phyloP scores from a whole-genome alignment of 23 red algal species.

The Pyropia yezoensis region DNA sequence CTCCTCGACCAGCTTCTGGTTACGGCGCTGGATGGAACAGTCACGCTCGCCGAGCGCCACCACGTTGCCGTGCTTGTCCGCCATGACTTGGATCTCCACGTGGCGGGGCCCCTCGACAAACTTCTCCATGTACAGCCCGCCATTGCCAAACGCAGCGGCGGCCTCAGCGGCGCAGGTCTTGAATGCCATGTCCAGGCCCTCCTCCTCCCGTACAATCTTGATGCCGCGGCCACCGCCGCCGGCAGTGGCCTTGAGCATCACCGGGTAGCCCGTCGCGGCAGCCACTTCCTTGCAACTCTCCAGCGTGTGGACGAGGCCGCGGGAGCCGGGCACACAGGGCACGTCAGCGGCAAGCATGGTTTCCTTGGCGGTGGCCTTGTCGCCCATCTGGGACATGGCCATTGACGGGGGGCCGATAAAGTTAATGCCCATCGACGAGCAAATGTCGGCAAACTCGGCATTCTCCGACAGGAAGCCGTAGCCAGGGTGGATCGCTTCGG shows the following conservation, averaged over 20 bases:
- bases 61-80: conserved; percentile 67
- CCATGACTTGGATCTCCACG: conserved; percentile 94
- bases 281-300: conserved; percentile 24
- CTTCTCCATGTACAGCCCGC: conserved; percentile 75
- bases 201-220: conserved; percentile 51
- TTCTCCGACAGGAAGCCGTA: conserved; percentile 98
- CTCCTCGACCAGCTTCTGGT: conserved; percentile 98
- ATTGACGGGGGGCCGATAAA: conserved; percentile 76
- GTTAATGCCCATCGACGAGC: conserved; percentile 37
- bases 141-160: conserved; percentile 63
- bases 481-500: conserved; percentile 84
- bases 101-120: conserved; percentile 75
- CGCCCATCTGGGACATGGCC: conserved; percentile 82
- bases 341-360: conserved; percentile 77
- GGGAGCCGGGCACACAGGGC: conserved; percentile 69
- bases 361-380: conserved; percentile 74
- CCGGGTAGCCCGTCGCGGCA: conserved; percentile 61
- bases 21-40: conserved; percentile 85
- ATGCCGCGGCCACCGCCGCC: conserved; percentile 95
- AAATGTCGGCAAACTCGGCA: conserved; percentile 78
- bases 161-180: conserved; percentile 70
- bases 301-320: conserved; percentile 24
- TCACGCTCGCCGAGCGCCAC: conserved; percentile 87
- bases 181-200: conserved; percentile 49
- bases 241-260: conserved; percentile 85